Conservation (phyloP, 306 rosid species). For the Rubus parviflorus region DNA sequence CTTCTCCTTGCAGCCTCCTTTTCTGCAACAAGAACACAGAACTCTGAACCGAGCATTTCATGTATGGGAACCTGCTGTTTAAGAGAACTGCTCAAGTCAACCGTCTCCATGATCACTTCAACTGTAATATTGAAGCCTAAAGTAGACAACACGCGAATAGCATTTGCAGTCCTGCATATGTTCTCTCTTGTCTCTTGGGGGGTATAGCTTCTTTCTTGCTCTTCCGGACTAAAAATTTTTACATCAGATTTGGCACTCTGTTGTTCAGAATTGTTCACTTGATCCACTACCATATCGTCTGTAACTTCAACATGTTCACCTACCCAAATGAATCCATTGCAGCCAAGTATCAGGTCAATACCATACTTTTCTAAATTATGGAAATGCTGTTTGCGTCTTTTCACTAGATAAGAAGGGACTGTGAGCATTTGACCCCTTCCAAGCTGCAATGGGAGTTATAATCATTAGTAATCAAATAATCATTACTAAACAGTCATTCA, state of each 20-base stretch:
- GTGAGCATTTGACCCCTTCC: slow-evolving; percentile 78
- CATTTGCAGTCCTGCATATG: slow-evolving; percentile 82
- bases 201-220: slow-evolving; percentile 53
- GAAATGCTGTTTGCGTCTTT: slow-evolving; percentile 89
- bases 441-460: slow-evolving; percentile 49
- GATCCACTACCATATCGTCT: slow-evolving; percentile 65
- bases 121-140: slow-evolving; percentile 63
- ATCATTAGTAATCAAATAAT: background rate
- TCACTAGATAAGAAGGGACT: slow-evolving; percentile 72
- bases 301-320: slow-evolving; percentile 71
- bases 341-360: slow-evolving; percentile 75
- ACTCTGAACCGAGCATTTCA: slow-evolving; percentile 90
- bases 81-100: slow-evolving; percentile 55
- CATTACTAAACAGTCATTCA: background rate
- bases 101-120: slow-evolving; percentile 61
- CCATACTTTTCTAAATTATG: slow-evolving; percentile 76
- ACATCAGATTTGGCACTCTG: slow-evolving; percentile 27
- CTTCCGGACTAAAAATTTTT: slow-evolving; percentile 37
- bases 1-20: slow-evolving; percentile 78
- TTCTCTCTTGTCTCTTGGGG: slow-evolving; percentile 59
- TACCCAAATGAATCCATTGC: slow-evolving; percentile 87
- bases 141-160: slow-evolving; percentile 57
- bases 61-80: slow-evolving; percentile 47
- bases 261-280: slow-evolving; percentile 45
- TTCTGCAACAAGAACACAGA: slow-evolving; percentile 75